phyloP scores from a whole-genome alignment of 2,329 filamentous ascomycete genomes.

The Fusarium neocosmosporiellum region DNA sequence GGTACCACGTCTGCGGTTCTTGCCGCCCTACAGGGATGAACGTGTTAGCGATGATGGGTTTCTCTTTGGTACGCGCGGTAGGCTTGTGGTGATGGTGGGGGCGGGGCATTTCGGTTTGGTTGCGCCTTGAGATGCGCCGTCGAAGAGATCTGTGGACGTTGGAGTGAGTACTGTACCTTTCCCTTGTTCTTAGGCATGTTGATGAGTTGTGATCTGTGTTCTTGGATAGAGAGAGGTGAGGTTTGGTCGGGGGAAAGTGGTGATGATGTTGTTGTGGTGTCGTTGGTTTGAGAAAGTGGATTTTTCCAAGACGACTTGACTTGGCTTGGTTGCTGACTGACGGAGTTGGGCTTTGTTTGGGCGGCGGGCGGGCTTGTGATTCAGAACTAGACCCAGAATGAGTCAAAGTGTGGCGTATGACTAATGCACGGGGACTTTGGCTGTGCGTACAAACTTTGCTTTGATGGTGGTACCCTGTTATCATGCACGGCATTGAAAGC shows the following conservation, averaged over 20 bases:
- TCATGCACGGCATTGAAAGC: slow-evolving; percentile 1
- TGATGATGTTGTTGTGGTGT: slow-evolving; percentile 40
- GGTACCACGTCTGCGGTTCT: slow-evolving; percentile 98
- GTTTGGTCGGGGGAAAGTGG: slow-evolving; percentile 26
- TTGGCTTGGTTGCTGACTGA: slow-evolving; percentile 3
- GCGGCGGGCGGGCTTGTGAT: slow-evolving; percentile 20
- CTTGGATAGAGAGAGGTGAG: slow-evolving; percentile 9
- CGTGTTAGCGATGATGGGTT: slow-evolving; percentile 33
- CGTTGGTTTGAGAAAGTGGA: slow-evolving; percentile 38
- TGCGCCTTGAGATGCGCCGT: slow-evolving; percentile 26
- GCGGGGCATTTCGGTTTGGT: slow-evolving; percentile 40
- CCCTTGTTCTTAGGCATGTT: slow-evolving; percentile 99
- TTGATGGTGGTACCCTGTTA: slow-evolving; percentile 16
- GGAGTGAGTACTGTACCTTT: slow-evolving; percentile 74
- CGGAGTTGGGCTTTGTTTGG: slow-evolving; percentile 31
- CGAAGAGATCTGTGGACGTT: not conserved
- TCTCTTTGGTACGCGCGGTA: slow-evolving; percentile 10
- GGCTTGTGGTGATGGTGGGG: slow-evolving; percentile 42
- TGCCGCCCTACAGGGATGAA: slow-evolving; percentile 78
- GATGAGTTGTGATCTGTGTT: slow-evolving; percentile 27
- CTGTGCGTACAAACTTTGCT: not conserved
- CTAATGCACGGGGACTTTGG: slow-evolving; percentile 1
- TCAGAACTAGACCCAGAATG: slow-evolving; percentile 15
- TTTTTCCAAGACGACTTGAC: slow-evolving; percentile 33
- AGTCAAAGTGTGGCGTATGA: slow-evolving; percentile 29